These are phyloP conservation scores for Tolypocladium pustulatum DNA, from an alignment of 2,329 filamentous ascomycete species.

Conservation along the genomic window DNA sequence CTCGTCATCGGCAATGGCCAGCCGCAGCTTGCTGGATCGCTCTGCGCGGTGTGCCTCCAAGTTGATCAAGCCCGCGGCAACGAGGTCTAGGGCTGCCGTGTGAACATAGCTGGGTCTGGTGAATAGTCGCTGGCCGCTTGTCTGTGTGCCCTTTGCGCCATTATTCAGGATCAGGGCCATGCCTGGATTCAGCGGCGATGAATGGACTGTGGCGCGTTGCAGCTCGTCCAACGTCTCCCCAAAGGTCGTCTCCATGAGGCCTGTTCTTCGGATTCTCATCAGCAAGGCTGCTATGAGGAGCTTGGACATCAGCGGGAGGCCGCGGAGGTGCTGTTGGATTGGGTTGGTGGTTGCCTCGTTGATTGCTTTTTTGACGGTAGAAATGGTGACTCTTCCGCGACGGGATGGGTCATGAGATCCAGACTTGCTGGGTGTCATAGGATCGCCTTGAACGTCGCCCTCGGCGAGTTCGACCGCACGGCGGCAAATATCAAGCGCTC, in stretches of 20 bases:
- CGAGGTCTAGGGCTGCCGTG: constrained; percentile 68
- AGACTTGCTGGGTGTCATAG: constrained; percentile 52
- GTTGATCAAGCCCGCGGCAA: constrained; percentile 79
- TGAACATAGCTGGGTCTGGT: constrained; percentile 39
- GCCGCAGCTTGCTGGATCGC: constrained; percentile 73
- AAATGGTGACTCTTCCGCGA: constrained; percentile 68
- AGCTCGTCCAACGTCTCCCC: constrained; percentile 81
- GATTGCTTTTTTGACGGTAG: constrained; percentile 88
- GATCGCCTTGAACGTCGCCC: constrained; percentile 43
- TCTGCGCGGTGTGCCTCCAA: constrained; percentile 74
- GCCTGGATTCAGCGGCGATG: constrained; percentile 22
- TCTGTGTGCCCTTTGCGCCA: constrained; percentile 15
- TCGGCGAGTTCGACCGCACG: constrained; percentile 93
- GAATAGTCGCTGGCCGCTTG: constrained; percentile 16
- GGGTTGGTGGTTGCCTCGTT: constrained; percentile 90
- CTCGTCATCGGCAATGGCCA: constrained; percentile 85
- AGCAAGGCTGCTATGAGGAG: constrained; percentile 77
- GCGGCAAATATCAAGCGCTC: constrained; percentile 89
- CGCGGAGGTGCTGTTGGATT: constrained; percentile 77
- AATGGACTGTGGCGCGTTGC: constrained; percentile 26
- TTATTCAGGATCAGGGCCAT: constrained; percentile 24
- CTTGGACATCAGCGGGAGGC: constrained; percentile 72
- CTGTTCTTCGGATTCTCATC: constrained; percentile 68
- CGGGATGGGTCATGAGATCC: constrained; percentile 15
- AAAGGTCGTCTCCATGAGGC: constrained; percentile 76